Base-by-base conservation (phyloP, 2,329 filamentous ascomycete species). In the Ascochyta lentis region DNA sequence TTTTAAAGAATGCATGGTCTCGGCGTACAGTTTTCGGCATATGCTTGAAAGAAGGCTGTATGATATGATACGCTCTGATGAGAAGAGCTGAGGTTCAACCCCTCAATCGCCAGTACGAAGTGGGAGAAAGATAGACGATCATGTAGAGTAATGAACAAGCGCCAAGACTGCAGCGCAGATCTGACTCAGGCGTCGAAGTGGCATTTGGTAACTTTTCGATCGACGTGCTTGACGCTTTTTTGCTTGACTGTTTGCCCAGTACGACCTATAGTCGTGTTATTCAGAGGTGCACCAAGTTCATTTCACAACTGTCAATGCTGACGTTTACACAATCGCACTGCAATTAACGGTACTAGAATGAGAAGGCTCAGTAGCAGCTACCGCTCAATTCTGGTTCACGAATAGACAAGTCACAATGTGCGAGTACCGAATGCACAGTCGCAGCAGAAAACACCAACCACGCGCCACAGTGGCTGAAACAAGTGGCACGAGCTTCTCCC, bases 11-110 rank as follows among this genome's bases (percentile, higher is more conserved):
- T 63, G 61, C 60, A 64, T 65, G 35, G 49, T 31, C 37, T 38
- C 43, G 61, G 61, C 64, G 66, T 65, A 31, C 64, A 63, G 60
- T 61, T 69, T 74, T 74, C 66, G 70, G 70, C 67, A 72, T 72
- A 72, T 64, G 70, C 71, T 73, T 72, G 64, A 73, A 73, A 74
- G 71, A 73, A 74, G 54, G 52, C 63, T 65, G 66, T 64, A 64
- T 53, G 58, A 66, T 60, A 64, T 59, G 56, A 59, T 59, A 58
- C 46, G 52, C 59, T 67, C 59, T 58, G 37, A 40, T 13, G 35
- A 45, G 42, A 50, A 61, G 65, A 65, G 63, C 61, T 61, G 67
- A 73, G 70, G 69, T 72, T 74, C 70, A 73, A 73, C 68, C 59
- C 69, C 67, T 73, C 68, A 61, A 56, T 56, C 53, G 51, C 31